These are phyloP conservation scores for Rhizopogon vesiculosus DNA, from an alignment of 768 basidiomycete genomes.

Conservation along the genomic window DNA sequence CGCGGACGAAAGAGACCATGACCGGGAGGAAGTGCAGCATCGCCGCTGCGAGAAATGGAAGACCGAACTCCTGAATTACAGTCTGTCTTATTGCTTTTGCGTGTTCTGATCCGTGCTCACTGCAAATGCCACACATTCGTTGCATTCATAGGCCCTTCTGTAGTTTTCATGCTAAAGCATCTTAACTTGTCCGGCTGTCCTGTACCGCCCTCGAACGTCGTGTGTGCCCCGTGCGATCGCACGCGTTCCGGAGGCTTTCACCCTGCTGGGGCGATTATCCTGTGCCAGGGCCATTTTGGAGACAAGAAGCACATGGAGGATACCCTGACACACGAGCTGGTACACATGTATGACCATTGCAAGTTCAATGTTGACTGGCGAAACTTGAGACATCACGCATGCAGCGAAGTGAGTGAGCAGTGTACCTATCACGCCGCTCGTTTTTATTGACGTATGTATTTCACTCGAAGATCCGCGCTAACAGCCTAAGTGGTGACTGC, in stretches of 20 bases:
- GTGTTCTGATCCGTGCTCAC: constrained; percentile 6
- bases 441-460: neutral
- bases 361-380: constrained; percentile 91
- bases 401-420: constrained; percentile 74
- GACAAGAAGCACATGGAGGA: constrained; percentile 87
- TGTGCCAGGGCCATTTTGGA: constrained; percentile 84
- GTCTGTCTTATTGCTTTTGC: constrained; percentile 38
- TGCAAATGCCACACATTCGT: neutral
- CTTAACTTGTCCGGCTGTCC: constrained; percentile 70
- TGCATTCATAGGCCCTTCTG: constrained; percentile 62
- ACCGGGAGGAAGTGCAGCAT: constrained; percentile 32
- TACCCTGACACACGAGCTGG: constrained; percentile 87
- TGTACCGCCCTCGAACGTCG: constrained; percentile 66
- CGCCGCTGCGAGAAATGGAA: constrained; percentile 67
- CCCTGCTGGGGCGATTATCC: constrained; percentile 69
- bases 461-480: constrained; percentile 84
- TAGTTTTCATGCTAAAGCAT: constrained; percentile 91
- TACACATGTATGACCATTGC: constrained; percentile 95
- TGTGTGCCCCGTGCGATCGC: constrained; percentile 81
- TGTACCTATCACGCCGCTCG: neutral
- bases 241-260: constrained; percentile 82
- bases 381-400: constrained; percentile 91
- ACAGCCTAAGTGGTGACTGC: constrained; percentile 92
- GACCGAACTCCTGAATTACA: constrained; percentile 59
- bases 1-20: constrained; percentile 35